Evolutionary conservation across 75 land plant genomes (phyloP).

Genomic region (Ceratopteris richardii): DNA sequence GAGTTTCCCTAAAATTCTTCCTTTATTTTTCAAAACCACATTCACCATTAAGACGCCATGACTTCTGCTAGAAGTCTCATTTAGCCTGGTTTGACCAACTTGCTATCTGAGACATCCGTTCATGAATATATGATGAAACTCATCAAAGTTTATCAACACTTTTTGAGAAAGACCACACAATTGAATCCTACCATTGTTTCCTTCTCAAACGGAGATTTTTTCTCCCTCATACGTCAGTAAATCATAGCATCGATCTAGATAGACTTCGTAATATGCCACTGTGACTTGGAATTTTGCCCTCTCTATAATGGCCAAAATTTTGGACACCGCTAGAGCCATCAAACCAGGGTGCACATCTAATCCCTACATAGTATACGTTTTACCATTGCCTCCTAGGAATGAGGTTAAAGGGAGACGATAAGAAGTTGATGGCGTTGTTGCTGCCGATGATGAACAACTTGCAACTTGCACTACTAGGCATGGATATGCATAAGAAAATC

Average conservation of each 20-base stretch:
- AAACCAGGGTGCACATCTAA: constrained; percentile 58
- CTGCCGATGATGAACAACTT: constrained; percentile 45
- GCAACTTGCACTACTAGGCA: constrained; percentile 20
- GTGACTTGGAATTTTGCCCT: constrained; percentile 24
- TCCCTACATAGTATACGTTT: constrained; percentile 92
- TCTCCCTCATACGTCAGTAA: constrained; percentile 55
- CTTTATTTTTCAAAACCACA: constrained; percentile 29
- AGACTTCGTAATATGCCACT: constrained; percentile 82
- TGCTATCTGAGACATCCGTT: constrained; percentile 55
- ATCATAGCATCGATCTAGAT: constrained; percentile 84
- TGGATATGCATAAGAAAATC: constrained; percentile 13
- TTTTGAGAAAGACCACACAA: constrained; percentile 66
- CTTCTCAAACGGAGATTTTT: constrained; percentile 62
- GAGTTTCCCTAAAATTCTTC: constrained; percentile 51
- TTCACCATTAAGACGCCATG: constrained; percentile 67
- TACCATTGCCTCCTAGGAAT: constrained; percentile 90
- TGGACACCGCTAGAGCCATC: constrained; percentile 57
- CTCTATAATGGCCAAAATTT: constrained; percentile 39
- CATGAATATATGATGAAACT: constrained; percentile 41
- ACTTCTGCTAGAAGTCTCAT: constrained; percentile 86
- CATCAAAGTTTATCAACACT: constrained; percentile 40
- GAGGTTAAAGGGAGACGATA: constrained; percentile 12
- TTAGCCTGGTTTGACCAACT: constrained; percentile 71
- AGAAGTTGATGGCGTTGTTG: constrained; percentile 4
- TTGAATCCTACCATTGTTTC: constrained; percentile 55